Percentiles rank a stretch among this genome's conserved stretches.
Conservation (phyloP, 495 filamentous ascomycete species). For the Trypethelium eluteriae region DNA sequence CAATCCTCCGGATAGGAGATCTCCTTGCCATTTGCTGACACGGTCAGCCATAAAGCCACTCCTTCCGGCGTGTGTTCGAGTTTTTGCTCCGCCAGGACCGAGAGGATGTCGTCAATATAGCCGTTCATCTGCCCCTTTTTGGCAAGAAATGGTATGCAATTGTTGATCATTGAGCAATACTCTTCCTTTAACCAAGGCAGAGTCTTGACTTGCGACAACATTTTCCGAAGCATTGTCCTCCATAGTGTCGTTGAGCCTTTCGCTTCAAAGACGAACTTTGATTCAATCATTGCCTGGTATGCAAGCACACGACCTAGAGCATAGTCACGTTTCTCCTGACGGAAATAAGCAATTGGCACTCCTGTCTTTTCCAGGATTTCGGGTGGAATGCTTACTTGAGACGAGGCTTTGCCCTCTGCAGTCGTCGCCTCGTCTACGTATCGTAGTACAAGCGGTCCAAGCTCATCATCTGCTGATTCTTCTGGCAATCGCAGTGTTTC, state of each 20-base stretch:
- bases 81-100: slow-evolving; percentile 53
- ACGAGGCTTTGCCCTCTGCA: slow-evolving; percentile 53
- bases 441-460: slow-evolving; percentile 45
- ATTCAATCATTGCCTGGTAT: slow-evolving; percentile 72
- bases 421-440: slow-evolving; percentile 56
- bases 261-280: slow-evolving; percentile 58
- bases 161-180: slow-evolving; percentile 11
- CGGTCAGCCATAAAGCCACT: slow-evolving; percentile 75
- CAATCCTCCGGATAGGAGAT: slow-evolving; percentile 55
- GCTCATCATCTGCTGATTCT: not conserved
- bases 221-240: slow-evolving; percentile 51
- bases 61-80: slow-evolving; percentile 75
- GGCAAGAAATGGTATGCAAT: slow-evolving; percentile 63
- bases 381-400: slow-evolving; percentile 43
- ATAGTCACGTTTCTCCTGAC: slow-evolving; percentile 75
- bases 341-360: not conserved
- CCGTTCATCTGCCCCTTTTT: slow-evolving; percentile 37
- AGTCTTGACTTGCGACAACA: slow-evolving; percentile 50
- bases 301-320: slow-evolving; percentile 81
- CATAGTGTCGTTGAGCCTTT: slow-evolving; percentile 46
- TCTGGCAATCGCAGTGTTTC: slow-evolving; percentile 20
- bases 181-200: slow-evolving; percentile 87
- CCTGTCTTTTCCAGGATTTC: slow-evolving; percentile 10
- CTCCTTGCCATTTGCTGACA: slow-evolving; percentile 53
- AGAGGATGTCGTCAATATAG: slow-evolving; percentile 54